Evolutionary conservation across 2,329 filamentous ascomycete genomes (phyloP).

Genomic region (Aureobasidium sp.): DNA sequence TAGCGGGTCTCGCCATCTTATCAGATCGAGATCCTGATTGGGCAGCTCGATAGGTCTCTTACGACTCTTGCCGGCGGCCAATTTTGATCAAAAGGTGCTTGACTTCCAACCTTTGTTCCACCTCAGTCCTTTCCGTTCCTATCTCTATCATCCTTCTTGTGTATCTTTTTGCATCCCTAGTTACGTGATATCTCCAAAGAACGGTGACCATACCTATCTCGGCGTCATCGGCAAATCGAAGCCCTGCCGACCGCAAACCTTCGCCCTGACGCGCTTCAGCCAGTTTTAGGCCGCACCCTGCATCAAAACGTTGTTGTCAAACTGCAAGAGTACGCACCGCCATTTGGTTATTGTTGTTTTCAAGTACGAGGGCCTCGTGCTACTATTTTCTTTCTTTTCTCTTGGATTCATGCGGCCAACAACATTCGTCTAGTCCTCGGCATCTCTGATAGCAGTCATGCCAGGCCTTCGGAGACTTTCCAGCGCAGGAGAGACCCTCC

Average conservation of each 20-base stretch:
- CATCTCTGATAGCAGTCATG: conserved; percentile 12
- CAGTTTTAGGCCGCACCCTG: conserved; percentile 5
- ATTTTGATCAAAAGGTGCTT: background rate
- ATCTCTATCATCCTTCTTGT: background rate
- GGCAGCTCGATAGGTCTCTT: background rate
- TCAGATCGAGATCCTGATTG: background rate
- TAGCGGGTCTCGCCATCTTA: background rate
- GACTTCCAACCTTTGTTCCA: background rate
- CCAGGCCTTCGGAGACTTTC: conserved; percentile 10
- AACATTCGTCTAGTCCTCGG: background rate
- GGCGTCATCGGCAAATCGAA: background rate
- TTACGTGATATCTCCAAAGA: background rate
- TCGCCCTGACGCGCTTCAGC: background rate
- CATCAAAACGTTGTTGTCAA: conserved; percentile 4
- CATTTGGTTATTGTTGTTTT: conserved; percentile 5
- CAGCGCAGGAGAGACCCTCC: conserved; percentile 5
- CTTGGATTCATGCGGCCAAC: background rate
- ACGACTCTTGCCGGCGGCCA: background rate
- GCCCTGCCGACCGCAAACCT: background rate
- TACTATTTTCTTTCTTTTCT: background rate
- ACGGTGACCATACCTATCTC: background rate
- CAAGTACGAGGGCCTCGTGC: background rate
- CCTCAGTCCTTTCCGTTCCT: background rate
- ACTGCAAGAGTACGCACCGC: conserved; percentile 9
- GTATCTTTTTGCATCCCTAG: background rate